Evolutionary conservation across 169 alveolate genomes (phyloP), one percentile per base, ranked within the genome.

Genomic region (Eimeria maxima): DNA sequence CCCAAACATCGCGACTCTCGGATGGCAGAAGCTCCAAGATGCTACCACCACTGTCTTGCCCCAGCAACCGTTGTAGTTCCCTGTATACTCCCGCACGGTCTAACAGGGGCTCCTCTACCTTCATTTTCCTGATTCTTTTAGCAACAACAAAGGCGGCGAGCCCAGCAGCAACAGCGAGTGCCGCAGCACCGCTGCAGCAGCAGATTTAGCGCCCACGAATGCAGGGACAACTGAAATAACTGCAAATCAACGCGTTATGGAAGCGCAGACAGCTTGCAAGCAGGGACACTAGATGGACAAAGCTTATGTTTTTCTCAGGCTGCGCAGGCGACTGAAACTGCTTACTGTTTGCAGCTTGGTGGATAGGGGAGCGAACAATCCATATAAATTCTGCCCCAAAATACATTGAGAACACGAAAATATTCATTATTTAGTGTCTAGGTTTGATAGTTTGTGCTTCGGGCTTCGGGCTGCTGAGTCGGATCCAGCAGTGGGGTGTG

Each of bases 1-100:
- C 74, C 93, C 93, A 86, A 24, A 86, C 81, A 22, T 24, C 93
- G 44, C 93, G 93, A 5, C 67, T 86, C 44, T 86, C 93, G 29
- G 24, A 53, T 20, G 93, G 93, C 44, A 86, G 81, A 14, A 86
- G 67, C 44, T 63, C 83, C 93, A 86, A 50, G 67, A 86, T 81
- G 93, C 93, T 86, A 55, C 91, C 27, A 81, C 93, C 63, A 81
- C 93, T 63, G 65, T 71, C 93, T 8, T 76, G 47, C 22, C 65
- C 27, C 63, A 86, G 93, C 81, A 86, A 63, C 67, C 71, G 81
- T 81, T 86, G 93, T 27, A 86, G 81, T 81, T 86, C 74, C 93
- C 44, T 86, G 81, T 60, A 86, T n/a, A 86, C 93, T 60, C 93
- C 93, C 22, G 93, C 44, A 22, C 93, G 93, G 80, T 86, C 93